Evolutionary conservation across 73 alveolate genomes (phyloP).

Genomic region (Paramecium primaurelia): DNA sequence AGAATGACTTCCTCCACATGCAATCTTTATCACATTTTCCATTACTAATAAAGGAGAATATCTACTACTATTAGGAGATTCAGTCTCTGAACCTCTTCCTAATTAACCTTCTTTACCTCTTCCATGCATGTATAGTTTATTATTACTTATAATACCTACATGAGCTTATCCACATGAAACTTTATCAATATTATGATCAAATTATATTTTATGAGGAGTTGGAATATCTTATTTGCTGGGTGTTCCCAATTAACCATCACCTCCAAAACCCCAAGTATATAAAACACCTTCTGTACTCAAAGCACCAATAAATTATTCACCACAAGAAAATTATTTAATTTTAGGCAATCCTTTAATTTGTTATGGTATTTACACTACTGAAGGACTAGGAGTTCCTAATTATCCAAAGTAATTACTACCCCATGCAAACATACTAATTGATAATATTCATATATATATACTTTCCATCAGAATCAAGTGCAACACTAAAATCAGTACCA

Average conservation of each 20-base stretch:
- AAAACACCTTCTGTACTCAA: not conserved
- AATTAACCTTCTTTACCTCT: conserved; percentile 60
- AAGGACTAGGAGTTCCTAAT: conserved; percentile 42
- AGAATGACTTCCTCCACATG: conserved; percentile 61
- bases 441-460: not conserved
- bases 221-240: conserved; percentile 38
- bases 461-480: conserved; percentile 55
- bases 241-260: conserved; percentile 59
- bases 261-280: conserved; percentile 61
- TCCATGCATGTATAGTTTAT: conserved; percentile 43
- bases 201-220: conserved; percentile 40
- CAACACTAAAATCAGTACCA: conserved; percentile 51
- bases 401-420: conserved; percentile 50
- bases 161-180: conserved; percentile 59
- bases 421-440: conserved; percentile 34
- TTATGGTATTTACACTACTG: not conserved
- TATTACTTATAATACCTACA: conserved; percentile 22
- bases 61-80: conserved; percentile 23
- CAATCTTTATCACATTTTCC: conserved; percentile 6
- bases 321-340: conserved; percentile 9
- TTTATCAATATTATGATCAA: conserved; percentile 13
- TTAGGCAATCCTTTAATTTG: conserved; percentile 16
- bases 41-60: conserved; percentile 25
- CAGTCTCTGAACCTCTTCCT: conserved; percentile 41
- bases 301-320: not conserved